Evolutionary conservation across 2,329 filamentous ascomycete genomes (phyloP).

Genomic region (Biscogniauxia marginata): DNA sequence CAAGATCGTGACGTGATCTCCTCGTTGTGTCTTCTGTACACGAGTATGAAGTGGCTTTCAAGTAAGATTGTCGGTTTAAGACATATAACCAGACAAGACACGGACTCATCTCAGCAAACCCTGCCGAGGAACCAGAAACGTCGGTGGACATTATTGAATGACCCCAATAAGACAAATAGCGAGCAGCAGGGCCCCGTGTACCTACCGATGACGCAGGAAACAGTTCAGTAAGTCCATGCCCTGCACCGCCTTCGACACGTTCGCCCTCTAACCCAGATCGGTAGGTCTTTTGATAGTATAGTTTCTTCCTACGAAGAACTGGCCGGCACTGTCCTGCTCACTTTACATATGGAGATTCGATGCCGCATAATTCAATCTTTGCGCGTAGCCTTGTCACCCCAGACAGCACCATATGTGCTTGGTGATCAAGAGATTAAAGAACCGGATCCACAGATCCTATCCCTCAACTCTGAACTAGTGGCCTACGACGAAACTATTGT

Average conservation of each 20-base stretch:
- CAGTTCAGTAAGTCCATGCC: conserved; percentile 63
- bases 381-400: conserved; percentile 58
- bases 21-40: conserved; percentile 84
- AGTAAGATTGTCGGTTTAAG: conserved; percentile 79
- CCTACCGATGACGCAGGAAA: conserved; percentile 83
- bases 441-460: conserved; percentile 77
- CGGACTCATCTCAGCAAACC: conserved; percentile 60
- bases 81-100: conserved; percentile 73
- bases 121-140: conserved; percentile 60
- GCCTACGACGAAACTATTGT: conserved; percentile 81
- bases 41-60: conserved; percentile 96
- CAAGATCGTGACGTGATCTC: conserved; percentile 84
- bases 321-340: conserved; percentile 74
- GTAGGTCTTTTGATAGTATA: conserved; percentile 80
- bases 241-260: not conserved
- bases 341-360: conserved; percentile 84
- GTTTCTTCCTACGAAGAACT: conserved; percentile 80
- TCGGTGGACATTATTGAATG: conserved; percentile 80
- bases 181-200: conserved; percentile 67
- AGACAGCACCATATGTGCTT: conserved; percentile 59
- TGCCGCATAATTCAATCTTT: conserved; percentile 83
- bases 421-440: conserved; percentile 71
- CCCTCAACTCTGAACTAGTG: conserved; percentile 81
- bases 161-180: conserved; percentile 55
- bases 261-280: conserved; percentile 7